These are phyloP conservation scores for Candida qinlingensis DNA, from an alignment of 805 yeast species.

Conservation along the genomic window DNA sequence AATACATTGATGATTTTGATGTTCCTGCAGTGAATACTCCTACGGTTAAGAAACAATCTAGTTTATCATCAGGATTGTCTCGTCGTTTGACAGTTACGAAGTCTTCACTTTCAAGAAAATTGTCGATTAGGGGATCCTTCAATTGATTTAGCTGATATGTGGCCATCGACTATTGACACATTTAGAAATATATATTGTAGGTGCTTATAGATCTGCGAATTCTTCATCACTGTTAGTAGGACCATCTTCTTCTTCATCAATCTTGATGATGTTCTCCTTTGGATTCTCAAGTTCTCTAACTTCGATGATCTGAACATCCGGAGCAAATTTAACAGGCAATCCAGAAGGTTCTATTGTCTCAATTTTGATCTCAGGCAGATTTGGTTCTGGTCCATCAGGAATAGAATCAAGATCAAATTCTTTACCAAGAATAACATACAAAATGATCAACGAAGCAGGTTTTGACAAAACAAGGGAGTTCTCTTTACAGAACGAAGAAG, in stretches of 20 bases:
- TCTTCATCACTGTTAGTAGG: conserved; percentile 4
- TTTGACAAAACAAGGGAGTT: conserved; percentile 79
- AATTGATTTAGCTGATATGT: not conserved
- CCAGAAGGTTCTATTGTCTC: conserved; percentile 62
- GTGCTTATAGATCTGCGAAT: not conserved
- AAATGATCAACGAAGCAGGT: conserved; percentile 70
- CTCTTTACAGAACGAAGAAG: conserved; percentile 77
- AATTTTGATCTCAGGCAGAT: conserved; percentile 61
- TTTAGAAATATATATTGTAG: not conserved
- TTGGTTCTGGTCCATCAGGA: conserved; percentile 68
- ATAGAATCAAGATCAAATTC: conserved; percentile 41
- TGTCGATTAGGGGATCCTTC: conserved; percentile 24
- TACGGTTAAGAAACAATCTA: conserved; percentile 28
- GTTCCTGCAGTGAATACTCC: conserved; percentile 34
- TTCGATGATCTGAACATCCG: conserved; percentile 53
- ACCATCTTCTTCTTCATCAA: conserved; percentile 3
- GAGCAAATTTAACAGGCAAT: conserved; percentile 53
- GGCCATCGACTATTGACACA: too few species aligned
- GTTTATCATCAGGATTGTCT: conserved; percentile 28
- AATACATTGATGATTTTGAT: conserved; percentile 34
- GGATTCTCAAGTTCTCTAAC: conserved; percentile 3
- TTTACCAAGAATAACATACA: conserved; percentile 56
- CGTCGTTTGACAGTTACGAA: conserved; percentile 29
- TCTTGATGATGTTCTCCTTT: not conserved
- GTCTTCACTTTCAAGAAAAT: conserved; percentile 31